Evolutionary conservation across 2,329 filamentous ascomycete genomes (phyloP), one percentile per base, ranked within the genome.

Genomic region (Colletotrichum sp.): DNA sequence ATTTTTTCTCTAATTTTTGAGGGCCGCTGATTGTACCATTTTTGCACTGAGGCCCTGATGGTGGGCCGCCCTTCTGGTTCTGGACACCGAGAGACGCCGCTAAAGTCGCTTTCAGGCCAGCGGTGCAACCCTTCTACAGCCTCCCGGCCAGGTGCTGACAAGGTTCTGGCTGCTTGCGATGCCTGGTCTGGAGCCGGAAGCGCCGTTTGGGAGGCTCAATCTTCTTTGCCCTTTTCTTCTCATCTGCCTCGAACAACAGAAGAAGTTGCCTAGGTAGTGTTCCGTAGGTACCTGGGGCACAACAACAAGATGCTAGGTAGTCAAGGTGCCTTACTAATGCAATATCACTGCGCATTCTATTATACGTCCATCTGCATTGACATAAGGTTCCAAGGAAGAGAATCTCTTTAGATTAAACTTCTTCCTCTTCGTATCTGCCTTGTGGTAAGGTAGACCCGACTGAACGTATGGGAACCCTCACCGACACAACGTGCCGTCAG

Each of bases 41-140:
- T 63, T 26, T 36, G 8, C 21, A 4, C 39, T 13, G 18, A 28
- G 21, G 34, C 52, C 57, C 24, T 28, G 26, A n/a, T 16, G 32
- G 59, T 65, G 73, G 73, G 64, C 64, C 64, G 28, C 44, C 32
- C 63, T 73, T 55, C 73, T 73, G 64, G 32, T 64, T 76, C 36
- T 60, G 73, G 70, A 73, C 73, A 76, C 73, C 73, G 73, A 76
- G 60, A 21, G 44, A 68, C 28, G 70, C 55, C 64, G 49, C 73
- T 73, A 69, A 73, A 24, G 70, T 32, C 64, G 55, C 57, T 52
- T 55, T 36, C 32, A 28, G n/a, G 36, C 64, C 57, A 28, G 73
- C 57, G 59, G 30, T 73, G 70, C 55, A 63, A 76, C 70, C 69
- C 57, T 73, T 72, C 64, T 15, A 68, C 59, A 62, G 24, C 34